A percentile compares a stretch with the other conserved stretches of the same genome.
These are phyloP conservation scores for Chlamydomonas sphaeroides DNA, from an alignment of 139 green algal genomes.

Conservation along the genomic window DNA sequence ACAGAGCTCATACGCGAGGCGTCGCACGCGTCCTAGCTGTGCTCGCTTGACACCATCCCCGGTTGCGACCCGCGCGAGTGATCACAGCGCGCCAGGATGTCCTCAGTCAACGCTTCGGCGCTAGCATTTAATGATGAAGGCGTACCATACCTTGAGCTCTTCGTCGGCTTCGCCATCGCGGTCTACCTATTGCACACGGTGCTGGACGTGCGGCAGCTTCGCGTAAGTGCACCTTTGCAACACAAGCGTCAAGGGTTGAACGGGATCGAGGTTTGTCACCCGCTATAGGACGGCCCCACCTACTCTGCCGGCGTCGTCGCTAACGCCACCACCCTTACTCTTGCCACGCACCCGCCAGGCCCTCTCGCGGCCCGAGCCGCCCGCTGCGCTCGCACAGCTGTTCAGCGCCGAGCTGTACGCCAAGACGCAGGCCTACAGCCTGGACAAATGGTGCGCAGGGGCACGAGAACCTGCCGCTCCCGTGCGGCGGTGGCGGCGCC, in stretches of 20 bases:
- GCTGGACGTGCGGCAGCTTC: conserved; percentile 70
- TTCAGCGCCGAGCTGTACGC: conserved; percentile 59
- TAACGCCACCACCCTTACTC: no score
- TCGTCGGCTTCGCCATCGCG: conserved; percentile 60
- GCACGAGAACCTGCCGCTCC: no score
- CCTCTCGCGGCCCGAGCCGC: conserved; percentile 25
- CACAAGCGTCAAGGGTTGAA: no score
- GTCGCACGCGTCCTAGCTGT: neutral
- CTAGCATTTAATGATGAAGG: neutral
- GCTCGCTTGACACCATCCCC: no score
- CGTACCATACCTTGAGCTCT: conserved; percentile 63
- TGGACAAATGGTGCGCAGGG: conserved; percentile 83
- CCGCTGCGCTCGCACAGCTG: conserved; percentile 29
- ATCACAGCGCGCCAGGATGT: no score
- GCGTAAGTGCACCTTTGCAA: no score
- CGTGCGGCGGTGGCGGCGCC: no score
- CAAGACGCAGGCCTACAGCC: conserved; percentile 74
- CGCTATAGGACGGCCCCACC: no score
- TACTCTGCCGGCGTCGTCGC: no score
- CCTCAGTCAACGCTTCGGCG: no score
- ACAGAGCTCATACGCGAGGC: neutral
- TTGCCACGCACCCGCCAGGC: conserved; percentile 24
- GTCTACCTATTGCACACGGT: conserved; percentile 68
- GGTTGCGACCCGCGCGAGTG: no score
- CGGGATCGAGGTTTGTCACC: no score